Base-by-base conservation (phyloP, 139 green algal species). In the Micractinium sp. region DNA sequence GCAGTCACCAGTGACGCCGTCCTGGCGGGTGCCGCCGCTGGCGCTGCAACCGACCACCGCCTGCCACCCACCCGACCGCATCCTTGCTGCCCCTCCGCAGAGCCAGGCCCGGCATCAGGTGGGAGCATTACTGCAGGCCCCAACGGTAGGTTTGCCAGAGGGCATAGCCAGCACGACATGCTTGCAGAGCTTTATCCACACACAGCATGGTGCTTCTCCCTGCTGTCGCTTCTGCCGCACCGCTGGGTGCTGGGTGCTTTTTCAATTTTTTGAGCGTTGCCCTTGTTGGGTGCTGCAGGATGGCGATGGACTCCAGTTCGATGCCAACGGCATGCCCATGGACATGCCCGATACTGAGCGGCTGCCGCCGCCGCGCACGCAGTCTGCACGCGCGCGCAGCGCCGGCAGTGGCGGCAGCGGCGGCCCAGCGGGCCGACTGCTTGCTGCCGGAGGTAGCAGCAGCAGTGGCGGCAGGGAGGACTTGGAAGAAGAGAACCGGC, bases 81-180 rank as follows among this genome's bases (percentile, higher is more conserved):
- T 19, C 80, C n/a, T 19, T 39, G 27, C 81, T 41, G 27, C 60
- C 25, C 25, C 38, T 2, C n/a, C 61, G 82, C 82, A 87, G 82
- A 87, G 23, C 82, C 61, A 87, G 61, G 79, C 79, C 12, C 79
- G 81, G 29, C 81, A 76, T 60, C 81, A 86, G 20, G 67, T 86
- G 63, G 81, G 81, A 31, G 3, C 31, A 4, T 38, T 87, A 36
- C 83, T 87, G 67, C 61, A 87, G 38, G 41, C 41, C 23, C 78
- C 78, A 20, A 23, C 56, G 41, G 77, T 82, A 39, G 19, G 77
- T 56, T n/a, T n/a, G n/a, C n/a, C n/a, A n/a, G n/a, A n/a, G n/a
- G n/a, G n/a, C n/a, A n/a, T n/a, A n/a, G n/a, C n/a, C n/a, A n/a
- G n/a, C n/a, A n/a, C n/a, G n/a, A n/a, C n/a, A n/a, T n/a, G n/a